Percentiles rank a stretch among this genome's conserved stretches.
Conservation (phyloP, 768 basidiomycete species). For the Phlegmacium glaucopus region DNA sequence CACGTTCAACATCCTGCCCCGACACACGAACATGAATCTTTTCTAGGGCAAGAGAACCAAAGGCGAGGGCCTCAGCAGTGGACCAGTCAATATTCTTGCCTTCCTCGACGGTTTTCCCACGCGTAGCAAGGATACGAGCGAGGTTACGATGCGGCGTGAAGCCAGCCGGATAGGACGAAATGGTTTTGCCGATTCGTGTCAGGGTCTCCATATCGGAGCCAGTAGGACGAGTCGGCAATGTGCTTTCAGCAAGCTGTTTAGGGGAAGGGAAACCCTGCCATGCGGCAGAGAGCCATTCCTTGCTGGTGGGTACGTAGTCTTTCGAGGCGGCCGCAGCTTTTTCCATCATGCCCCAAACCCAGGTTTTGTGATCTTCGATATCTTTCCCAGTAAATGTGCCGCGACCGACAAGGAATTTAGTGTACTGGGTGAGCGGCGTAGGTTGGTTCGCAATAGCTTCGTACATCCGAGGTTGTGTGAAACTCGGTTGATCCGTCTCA, state of each 20-base stretch:
- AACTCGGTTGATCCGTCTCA: conserved; percentile 97
- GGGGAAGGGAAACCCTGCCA: conserved; percentile 99
- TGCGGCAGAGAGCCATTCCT: conserved; percentile 96
- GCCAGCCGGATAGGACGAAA: conserved; percentile 80
- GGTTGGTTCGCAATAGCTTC: conserved; percentile 93
- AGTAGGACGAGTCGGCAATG: conserved; percentile 87
- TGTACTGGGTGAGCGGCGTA: conserved; percentile 88
- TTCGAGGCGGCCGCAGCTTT: conserved; percentile 91
- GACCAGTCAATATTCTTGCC: conserved; percentile 96
- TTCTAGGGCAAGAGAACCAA: conserved; percentile 90
- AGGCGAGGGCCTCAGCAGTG: conserved; percentile 95
- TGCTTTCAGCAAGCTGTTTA: conserved; percentile 88
- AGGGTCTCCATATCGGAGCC: conserved; percentile 76
- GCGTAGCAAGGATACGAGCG: conserved; percentile 81
- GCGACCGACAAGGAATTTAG: conserved; percentile 85
- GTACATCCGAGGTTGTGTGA: conserved; percentile 99
- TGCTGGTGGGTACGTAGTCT: conserved; percentile 91
- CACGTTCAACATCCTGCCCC: conserved; percentile 98
- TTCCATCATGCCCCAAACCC: conserved; percentile 99
- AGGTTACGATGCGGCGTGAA: conserved; percentile 93
- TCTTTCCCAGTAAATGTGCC: conserved; percentile 95
- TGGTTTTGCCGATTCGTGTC: conserved; percentile 79
- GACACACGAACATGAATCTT: conserved; percentile 93
- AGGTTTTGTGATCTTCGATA: conserved; percentile 97
- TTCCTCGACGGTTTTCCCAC: conserved; percentile 90